Conservation (phyloP, 2,329 filamentous ascomycete species). For the Cyphellophora europaea region DNA sequence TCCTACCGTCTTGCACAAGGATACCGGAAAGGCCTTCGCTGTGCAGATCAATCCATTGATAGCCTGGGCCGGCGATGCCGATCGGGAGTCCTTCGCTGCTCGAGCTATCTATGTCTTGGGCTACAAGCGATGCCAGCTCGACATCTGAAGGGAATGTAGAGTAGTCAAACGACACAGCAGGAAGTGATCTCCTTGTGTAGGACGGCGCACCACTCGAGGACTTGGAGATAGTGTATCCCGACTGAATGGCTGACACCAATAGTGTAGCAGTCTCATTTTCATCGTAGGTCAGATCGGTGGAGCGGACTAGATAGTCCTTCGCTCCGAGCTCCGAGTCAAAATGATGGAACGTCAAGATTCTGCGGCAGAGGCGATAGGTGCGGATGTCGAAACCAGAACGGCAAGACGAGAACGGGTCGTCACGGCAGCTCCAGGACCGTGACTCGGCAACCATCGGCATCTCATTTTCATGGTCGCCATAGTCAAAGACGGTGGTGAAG, state of each 20-base stretch:
- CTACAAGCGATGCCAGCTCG: background rate
- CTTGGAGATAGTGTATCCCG: too few species aligned
- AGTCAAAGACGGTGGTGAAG: slow-evolving; percentile 27
- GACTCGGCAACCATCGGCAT: slow-evolving; percentile 12
- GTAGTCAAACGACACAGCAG: background rate
- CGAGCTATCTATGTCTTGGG: background rate
- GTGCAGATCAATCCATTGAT: slow-evolving; percentile 20
- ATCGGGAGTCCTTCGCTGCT: background rate
- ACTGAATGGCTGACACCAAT: background rate
- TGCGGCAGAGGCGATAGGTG: slow-evolving; percentile 21
- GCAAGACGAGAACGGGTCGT: slow-evolving; percentile 23
- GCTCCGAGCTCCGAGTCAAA: slow-evolving; percentile 17
- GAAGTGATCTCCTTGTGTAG: background rate
- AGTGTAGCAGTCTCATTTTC: slow-evolving; percentile 1
- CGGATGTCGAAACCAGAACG: slow-evolving; percentile 24
- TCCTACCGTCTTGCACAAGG: slow-evolving; percentile 5
- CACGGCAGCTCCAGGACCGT: slow-evolving; percentile 15
- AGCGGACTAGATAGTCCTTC: slow-evolving; percentile 16
- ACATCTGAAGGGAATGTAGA: background rate
- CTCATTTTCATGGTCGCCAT: slow-evolving; percentile 23
- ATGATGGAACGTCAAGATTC: slow-evolving; percentile 28
- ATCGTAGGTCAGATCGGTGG: slow-evolving; percentile 8
- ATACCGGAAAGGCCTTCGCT: slow-evolving; percentile 18
- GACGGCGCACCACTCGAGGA: background rate
- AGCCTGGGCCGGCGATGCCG: background rate